Percentiles rank a stretch among this genome's conserved stretches.
These are phyloP conservation scores for Rhizopogon vinicolor DNA, from an alignment of 768 basidiomycete genomes.

Conservation along the genomic window DNA sequence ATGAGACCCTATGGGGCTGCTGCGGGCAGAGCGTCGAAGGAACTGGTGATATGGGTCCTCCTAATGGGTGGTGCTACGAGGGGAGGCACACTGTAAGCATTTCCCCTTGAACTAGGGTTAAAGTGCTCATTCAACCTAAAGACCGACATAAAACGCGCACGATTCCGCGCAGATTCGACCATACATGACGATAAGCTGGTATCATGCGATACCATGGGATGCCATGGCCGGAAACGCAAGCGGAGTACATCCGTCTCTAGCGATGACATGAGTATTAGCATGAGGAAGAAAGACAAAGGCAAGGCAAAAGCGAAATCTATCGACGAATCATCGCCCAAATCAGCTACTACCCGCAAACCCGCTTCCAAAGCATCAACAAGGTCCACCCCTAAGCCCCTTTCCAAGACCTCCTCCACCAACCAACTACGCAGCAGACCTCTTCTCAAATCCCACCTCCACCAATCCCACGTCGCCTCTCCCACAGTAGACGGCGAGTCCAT, in stretches of 20 bases:
- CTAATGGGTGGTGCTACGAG: slow-evolving; percentile 86
- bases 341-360: too few relatives aligned
- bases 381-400: slow-evolving; percentile 3
- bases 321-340: too few relatives aligned
- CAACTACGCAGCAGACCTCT: slow-evolving; percentile 5
- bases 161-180: slow-evolving; percentile 76
- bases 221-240: slow-evolving; percentile 36
- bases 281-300: too few relatives aligned
- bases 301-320: too few relatives aligned
- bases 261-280: too few relatives aligned
- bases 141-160: slow-evolving; percentile 71
- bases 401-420: slow-evolving; percentile 1
- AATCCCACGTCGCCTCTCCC: too few relatives aligned
- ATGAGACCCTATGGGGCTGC: slow-evolving; percentile 66
- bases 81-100: slow-evolving; percentile 61
- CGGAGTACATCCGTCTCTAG: slow-evolving; percentile 9
- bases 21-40: slow-evolving; percentile 71
- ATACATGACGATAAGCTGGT: slow-evolving; percentile 58
- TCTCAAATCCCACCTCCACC: neutral
- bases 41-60: slow-evolving; percentile 77
- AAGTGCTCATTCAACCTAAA: slow-evolving; percentile 18
- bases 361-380: too few relatives aligned
- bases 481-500: too few relatives aligned
- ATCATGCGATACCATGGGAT: slow-evolving; percentile 54
- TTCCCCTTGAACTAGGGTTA: neutral